Conservation (phyloP, 768 basidiomycete species). For the Rhizopogon vinicolor region DNA sequence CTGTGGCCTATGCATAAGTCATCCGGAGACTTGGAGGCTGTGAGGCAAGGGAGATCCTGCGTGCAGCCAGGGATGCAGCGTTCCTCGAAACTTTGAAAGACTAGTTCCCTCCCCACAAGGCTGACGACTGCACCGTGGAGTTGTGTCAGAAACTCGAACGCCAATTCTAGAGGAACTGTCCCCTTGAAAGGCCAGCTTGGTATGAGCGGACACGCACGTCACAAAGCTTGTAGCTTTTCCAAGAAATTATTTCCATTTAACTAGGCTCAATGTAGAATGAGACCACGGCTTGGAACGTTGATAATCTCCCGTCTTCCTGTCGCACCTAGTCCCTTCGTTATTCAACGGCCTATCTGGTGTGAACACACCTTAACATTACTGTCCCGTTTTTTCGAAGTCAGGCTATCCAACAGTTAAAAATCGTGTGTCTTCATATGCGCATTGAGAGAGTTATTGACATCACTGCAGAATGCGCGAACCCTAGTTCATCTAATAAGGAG, state of each 20-base stretch:
- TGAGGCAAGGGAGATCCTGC: constrained; percentile 39
- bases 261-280: constrained; percentile 65
- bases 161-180: constrained; percentile 88
- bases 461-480: too few relatives aligned
- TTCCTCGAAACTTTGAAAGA: constrained; percentile 71
- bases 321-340: constrained; percentile 67
- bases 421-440: too few relatives aligned
- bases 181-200: constrained; percentile 88
- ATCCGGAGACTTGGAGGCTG: constrained; percentile 26
- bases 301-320: constrained; percentile 82
- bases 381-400: too few relatives aligned
- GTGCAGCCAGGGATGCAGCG: constrained; percentile 35
- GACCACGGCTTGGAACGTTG: constrained; percentile 92
- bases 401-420: too few relatives aligned
- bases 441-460: too few relatives aligned
- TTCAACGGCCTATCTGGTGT: constrained; percentile 84
- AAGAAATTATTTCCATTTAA: not conserved
- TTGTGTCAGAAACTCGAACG: constrained; percentile 86
- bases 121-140: constrained; percentile 81
- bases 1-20: too few relatives aligned
- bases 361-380: constrained; percentile 73
- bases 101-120: constrained; percentile 77
- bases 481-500: too few relatives aligned
- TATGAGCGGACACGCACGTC: constrained; percentile 86
- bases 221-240: constrained; percentile 43